phyloP scores from a whole-genome alignment of 805 yeast genomes.

The Kuraishia molischiana region DNA sequence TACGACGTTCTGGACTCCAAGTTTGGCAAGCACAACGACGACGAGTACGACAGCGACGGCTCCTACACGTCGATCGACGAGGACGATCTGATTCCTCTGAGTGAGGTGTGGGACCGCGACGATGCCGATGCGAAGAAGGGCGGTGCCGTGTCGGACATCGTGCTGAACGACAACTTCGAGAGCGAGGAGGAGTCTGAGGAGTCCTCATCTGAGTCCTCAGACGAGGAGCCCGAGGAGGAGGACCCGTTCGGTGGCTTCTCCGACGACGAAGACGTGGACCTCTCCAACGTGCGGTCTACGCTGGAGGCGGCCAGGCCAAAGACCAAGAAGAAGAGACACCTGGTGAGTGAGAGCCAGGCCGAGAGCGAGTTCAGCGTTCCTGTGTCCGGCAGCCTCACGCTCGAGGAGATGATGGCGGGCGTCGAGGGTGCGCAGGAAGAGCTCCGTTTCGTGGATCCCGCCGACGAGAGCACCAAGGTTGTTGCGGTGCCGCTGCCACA shows the following conservation, averaged over 20 bases:
- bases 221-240: constrained; percentile 13
- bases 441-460: constrained; percentile 33
- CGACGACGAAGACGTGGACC: constrained; percentile 45
- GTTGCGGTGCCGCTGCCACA: constrained; percentile 77
- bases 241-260: constrained; percentile 18
- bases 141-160: constrained; percentile 16
- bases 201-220: constrained; percentile 14
- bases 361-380: constrained; percentile 71
- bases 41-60: constrained; percentile 19
- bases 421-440: constrained; percentile 42
- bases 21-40: constrained; percentile 31
- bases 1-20: constrained; percentile 52
- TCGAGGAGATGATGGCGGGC: constrained; percentile 69
- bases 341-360: constrained; percentile 40
- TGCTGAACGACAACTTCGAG: constrained; percentile 16
- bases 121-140: constrained; percentile 31
- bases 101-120: constrained; percentile 87
- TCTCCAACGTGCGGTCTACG: constrained; percentile 34
- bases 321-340: constrained; percentile 30
- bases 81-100: constrained; percentile 58
- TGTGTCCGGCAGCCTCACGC: constrained; percentile 43
- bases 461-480: constrained; percentile 29
- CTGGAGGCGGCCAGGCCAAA: constrained; percentile 24
- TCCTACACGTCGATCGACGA: constrained; percentile 75
- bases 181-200: constrained; percentile 13